Conservation (phyloP, 2,329 filamentous ascomycete species). For the Kalaharituber pfeilii region DNA sequence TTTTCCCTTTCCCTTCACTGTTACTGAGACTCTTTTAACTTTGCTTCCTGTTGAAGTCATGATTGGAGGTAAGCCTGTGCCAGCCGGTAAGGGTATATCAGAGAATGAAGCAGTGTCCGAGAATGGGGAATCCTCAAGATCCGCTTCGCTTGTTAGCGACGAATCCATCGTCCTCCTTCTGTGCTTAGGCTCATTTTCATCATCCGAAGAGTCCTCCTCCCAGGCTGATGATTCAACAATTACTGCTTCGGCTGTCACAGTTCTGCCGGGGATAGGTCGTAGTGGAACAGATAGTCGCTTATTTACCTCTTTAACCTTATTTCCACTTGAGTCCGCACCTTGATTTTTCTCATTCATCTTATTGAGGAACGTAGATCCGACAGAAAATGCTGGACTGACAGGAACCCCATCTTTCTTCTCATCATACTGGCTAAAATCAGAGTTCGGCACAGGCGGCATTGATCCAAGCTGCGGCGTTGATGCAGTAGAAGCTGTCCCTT, state of each 20-base stretch:
- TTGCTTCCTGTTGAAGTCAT: not conserved
- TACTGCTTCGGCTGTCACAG: slow-evolving; percentile 10
- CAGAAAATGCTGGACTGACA: slow-evolving; percentile 44
- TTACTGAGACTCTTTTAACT: slow-evolving; percentile 5
- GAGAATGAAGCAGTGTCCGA: slow-evolving; percentile 3
- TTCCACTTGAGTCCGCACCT: slow-evolving; percentile 1
- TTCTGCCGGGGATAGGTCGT: slow-evolving; percentile 2
- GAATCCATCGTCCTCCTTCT: slow-evolving; percentile 16
- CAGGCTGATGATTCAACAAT: slow-evolving; percentile 13
- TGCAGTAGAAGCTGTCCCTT: slow-evolving; percentile 40
- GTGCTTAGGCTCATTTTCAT: slow-evolving; percentile 12
- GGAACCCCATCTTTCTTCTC: slow-evolving; percentile 24
- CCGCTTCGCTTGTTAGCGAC: slow-evolving; percentile 11
- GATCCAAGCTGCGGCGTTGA: slow-evolving; percentile 47
- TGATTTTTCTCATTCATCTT: slow-evolving; percentile 25
- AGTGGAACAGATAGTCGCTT: not conserved
- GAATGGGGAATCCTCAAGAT: slow-evolving; percentile 2
- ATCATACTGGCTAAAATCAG: slow-evolving; percentile 10
- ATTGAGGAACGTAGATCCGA: slow-evolving; percentile 51
- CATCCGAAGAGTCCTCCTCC: slow-evolving; percentile 13
- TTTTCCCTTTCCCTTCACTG: not conserved
- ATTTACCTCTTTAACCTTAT: slow-evolving; percentile 1
- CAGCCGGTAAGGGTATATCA: slow-evolving; percentile 8
- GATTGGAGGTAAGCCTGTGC: slow-evolving; percentile 3
- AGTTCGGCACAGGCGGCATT: slow-evolving; percentile 23